A percentile compares a stretch with the other conserved stretches of the same genome.
phyloP scores from a whole-genome alignment of 1,284 basidiomycete species.

The Entoloma clypeatum region DNA sequence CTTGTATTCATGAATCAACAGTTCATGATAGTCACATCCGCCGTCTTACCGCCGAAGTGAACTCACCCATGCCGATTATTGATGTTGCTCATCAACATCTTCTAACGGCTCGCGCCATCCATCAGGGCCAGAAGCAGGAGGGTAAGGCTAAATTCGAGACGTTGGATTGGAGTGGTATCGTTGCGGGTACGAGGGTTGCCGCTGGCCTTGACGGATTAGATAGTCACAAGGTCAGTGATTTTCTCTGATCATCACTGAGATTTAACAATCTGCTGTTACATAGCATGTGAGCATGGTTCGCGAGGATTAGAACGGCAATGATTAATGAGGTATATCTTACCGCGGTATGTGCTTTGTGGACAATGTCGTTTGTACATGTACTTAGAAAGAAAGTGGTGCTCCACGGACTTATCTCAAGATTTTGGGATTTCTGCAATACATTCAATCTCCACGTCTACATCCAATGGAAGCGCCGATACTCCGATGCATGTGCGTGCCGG shows the following conservation, averaged over 20 bases:
- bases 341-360: too few relatives aligned
- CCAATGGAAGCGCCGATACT: constrained; percentile 55
- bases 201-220: constrained; percentile 67
- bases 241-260: background rate
- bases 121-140: constrained; percentile 43
- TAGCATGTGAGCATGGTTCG: constrained; percentile 25
- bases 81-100: constrained; percentile 78
- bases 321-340: too few relatives aligned
- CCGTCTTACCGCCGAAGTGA: constrained; percentile 54
- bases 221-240: constrained; percentile 32
- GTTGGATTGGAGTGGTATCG: constrained; percentile 71
- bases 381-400: background rate
- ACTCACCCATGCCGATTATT: constrained; percentile 79
- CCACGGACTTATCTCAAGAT: background rate
- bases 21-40: constrained; percentile 52
- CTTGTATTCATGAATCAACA: constrained; percentile 4
- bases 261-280: background rate
- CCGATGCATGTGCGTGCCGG: constrained; percentile 67
- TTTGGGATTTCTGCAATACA: constrained; percentile 49
- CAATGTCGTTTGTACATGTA: background rate
- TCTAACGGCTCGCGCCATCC: constrained; percentile 72
- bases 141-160: constrained; percentile 47
- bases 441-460: constrained; percentile 64
- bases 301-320: constrained; percentile 13
- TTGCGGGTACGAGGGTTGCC: constrained; percentile 64